These are phyloP conservation scores for Elaeis guineensis DNA, from an alignment of 176 grass and related monocot species.

Conservation along the genomic window DNA sequence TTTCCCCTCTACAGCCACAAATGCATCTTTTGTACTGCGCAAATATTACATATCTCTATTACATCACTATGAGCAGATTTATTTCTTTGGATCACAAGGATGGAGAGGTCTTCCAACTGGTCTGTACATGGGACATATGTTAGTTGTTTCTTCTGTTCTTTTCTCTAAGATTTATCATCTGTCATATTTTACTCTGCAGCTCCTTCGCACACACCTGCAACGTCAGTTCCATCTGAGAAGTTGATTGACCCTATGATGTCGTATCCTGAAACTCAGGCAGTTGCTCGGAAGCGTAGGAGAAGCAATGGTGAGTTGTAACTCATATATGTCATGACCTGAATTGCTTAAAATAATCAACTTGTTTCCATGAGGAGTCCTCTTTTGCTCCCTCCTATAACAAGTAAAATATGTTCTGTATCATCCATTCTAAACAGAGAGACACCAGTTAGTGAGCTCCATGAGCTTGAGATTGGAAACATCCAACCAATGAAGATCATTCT, in stretches of 20 bases:
- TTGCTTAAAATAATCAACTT: no score
- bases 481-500: no score
- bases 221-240: slow-evolving; percentile 19
- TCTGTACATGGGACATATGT: slow-evolving; percentile 25
- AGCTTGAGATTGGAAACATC: no score
- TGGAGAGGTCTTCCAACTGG: slow-evolving; percentile 43
- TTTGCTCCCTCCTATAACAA: no score
- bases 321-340: no score
- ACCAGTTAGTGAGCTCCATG: no score
- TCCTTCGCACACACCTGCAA: slow-evolving; percentile 23
- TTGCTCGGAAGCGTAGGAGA: slow-evolving; percentile 45
- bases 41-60: slow-evolving; percentile 86
- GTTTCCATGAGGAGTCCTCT: no score
- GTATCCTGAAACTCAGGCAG: slow-evolving; percentile 29
- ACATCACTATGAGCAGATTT: slow-evolving; percentile 82
- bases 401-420: no score
- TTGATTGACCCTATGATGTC: neutral
- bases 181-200: slow-evolving; percentile 17
- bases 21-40: slow-evolving; percentile 83
- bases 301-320: slow-evolving; percentile 11
- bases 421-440: no score
- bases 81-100: slow-evolving; percentile 54
- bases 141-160: slow-evolving; percentile 15
- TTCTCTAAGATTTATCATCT: neutral
- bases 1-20: slow-evolving; percentile 80